Evolutionary conservation across 2,329 filamentous ascomycete species (phyloP), one percentile per base, ranked within the genome.

Genomic region (Alternaria postmessia): DNA sequence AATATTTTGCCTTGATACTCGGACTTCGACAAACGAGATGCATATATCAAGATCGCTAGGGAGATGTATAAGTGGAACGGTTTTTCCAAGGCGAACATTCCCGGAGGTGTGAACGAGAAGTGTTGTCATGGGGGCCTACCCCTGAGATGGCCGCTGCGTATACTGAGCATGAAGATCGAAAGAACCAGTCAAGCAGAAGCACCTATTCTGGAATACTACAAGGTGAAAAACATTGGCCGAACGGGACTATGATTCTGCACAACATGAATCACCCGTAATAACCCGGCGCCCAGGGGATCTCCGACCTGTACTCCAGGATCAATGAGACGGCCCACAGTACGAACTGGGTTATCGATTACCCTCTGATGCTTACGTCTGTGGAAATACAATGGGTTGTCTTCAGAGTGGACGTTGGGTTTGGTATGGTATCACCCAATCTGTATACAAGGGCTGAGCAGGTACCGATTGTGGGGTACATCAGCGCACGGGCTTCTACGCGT

Each of bases 401-500:
- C 18, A 24, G 9, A 7, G 34, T n/a, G 34, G 34, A 24, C 20
- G 3, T 34, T 11, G 12, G 18, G 12, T 12, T 7, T 11, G 30
- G 12, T 9, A 16, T 36, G 20, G 4, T 30, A 48, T 7, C 18
- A 14, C 6, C n/a, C 38, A 22, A 20, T 7, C 12, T 8, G 20
- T 18, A 18, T 22, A 12, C 38, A 20, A 22, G 8, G 38, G 18
- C 38, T 39, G 12, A 39, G 18, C 18, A 41, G 18, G 11, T 22
- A 41, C 18, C 9, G 26, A 41, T 18, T 56, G 57, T 57, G 64
- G 61, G 61, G 65, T 59, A 63, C 20, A 16, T 12, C 6, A 53
- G 34, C 38, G 63, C 64, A 67, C 63, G 61, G 59, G 46, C 59
- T 34, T 51, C 57, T 51, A 49, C 39, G 57, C 64, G 52, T 52